A percentile compares a stretch with the other conserved stretches of the same genome.
phyloP scores from a whole-genome alignment of 1,284 basidiomycete genomes.

The Cryptococcus deneoformans region DNA sequence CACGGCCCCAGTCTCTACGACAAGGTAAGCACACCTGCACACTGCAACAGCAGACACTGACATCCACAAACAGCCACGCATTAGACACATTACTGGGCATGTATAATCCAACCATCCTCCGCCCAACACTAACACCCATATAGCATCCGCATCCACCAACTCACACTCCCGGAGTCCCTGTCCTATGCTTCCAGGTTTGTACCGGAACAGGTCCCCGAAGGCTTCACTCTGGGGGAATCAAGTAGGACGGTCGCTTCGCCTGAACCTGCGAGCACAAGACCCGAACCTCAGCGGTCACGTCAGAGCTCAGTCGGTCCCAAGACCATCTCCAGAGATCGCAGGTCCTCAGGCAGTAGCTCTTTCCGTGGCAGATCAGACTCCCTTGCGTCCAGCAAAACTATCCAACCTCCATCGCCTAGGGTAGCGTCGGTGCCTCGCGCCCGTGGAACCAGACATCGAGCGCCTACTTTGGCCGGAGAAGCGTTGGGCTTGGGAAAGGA shows the following conservation, averaged over 20 bases:
- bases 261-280: neutral
- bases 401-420: slow-evolving; percentile 13
- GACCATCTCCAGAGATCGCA: slow-evolving; percentile 1
- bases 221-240: slow-evolving; percentile 9
- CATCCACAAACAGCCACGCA: slow-evolving; percentile 22
- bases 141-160: slow-evolving; percentile 42
- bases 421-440: slow-evolving; percentile 1
- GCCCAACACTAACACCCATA: slow-evolving; percentile 3
- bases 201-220: neutral
- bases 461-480: slow-evolving; percentile 43
- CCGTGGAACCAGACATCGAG: slow-evolving; percentile 22
- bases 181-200: slow-evolving; percentile 20
- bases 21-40: too few relatives aligned
- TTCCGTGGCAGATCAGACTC: neutral
- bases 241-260: neutral
- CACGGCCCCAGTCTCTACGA: too few relatives aligned
- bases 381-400: slow-evolving; percentile 7
- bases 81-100: slow-evolving; percentile 40
- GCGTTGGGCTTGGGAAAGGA: slow-evolving; percentile 21
- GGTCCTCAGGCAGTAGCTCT: neutral
- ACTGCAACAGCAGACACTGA: too few relatives aligned
- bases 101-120: neutral
- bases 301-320: slow-evolving; percentile 4
- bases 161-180: slow-evolving; percentile 31
- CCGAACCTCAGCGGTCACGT: neutral